Base-by-base conservation (phyloP, 1,284 basidiomycete genomes). In the Cryptococcus hybrid region DNA sequence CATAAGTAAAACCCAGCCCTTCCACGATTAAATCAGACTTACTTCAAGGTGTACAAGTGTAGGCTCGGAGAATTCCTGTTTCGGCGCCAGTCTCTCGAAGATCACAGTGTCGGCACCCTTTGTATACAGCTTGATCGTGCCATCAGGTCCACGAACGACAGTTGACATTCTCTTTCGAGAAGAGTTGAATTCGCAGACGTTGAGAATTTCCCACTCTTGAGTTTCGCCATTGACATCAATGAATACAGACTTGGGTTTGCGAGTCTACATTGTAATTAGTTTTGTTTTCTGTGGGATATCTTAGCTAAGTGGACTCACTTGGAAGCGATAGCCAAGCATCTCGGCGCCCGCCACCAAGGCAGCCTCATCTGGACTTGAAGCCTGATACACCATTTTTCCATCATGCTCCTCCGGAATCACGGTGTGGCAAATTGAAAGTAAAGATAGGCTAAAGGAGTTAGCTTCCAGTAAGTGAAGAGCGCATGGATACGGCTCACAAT, bases 21-120 rank as follows among this genome's bases (percentile, higher is more conserved):
- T 12, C 30, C 30, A 6, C 40, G 39, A 12, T 38, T n/a, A 43
- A 36, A 3, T 61, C 58, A 34, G 40, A 73, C 75, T 52, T 60
- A 90, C 90, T 82, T 99, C 95, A 12, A 99, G 86, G 77, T 99
- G 94, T 1, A 84, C 80, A 30, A 95, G 74, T 0, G 96, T 99
- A 70, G 86, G 85, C 69, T 98, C 95, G 0, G 87, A 87, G 69
- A 87, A 94, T 0, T 86, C 82, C 72, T 97, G 92, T 56, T 89
- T 86, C 15, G 75, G 72, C 62, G 86, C 86, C 18, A 97, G 75
- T 11, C 94, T 85, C 74, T 97, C 93, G 54, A 92, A 80, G 66
- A 97, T 97, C 66, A 99, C 96, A 1, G 93, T 98, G 74, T 99
- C 96, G 1, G 96, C 96, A 36, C 96, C 96, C 77, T 99, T 99